Percentiles rank a stretch among this genome's conserved stretches.
These are phyloP conservation scores for Argentina anserina DNA, from an alignment of 306 rosid species.

Conservation along the genomic window DNA sequence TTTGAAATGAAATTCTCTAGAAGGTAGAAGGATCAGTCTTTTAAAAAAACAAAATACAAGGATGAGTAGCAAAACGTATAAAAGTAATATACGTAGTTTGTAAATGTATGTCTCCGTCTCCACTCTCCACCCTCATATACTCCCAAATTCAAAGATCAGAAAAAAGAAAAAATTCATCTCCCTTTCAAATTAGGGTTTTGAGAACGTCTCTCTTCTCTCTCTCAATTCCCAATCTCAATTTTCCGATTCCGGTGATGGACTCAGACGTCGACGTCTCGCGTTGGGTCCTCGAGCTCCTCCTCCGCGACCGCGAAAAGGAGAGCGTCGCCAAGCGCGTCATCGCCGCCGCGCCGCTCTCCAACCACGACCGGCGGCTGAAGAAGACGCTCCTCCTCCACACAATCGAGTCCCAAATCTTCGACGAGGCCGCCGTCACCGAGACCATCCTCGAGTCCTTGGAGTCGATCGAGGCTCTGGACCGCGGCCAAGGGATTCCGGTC, in stretches of 20 bases:
- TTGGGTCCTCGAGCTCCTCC: slow-evolving; percentile 60
- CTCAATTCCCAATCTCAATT: background rate
- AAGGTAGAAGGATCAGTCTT: too few species aligned
- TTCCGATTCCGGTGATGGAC: background rate
- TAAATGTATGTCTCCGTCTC: too few species aligned
- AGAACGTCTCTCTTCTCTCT: too few species aligned
- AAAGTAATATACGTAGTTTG: too few species aligned
- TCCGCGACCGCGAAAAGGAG: slow-evolving; percentile 47
- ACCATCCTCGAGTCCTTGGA: slow-evolving; percentile 45
- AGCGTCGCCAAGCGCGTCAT: slow-evolving; percentile 30
- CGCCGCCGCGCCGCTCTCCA: slow-evolving; percentile 35
- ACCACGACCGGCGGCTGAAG: slow-evolving; percentile 46
- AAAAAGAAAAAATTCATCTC: too few species aligned
- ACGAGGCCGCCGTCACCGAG: slow-evolving; percentile 42
- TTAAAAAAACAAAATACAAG: too few species aligned
- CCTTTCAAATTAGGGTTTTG: too few species aligned
- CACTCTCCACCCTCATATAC: too few species aligned
- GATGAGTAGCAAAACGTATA: too few species aligned
- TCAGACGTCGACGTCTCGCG: slow-evolving; percentile 43
- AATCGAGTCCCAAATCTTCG: slow-evolving; percentile 35
- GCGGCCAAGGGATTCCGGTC: slow-evolving; percentile 14
- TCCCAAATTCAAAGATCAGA: too few species aligned
- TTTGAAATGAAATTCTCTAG: too few species aligned
- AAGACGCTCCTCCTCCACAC: slow-evolving; percentile 58
- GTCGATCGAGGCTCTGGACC: slow-evolving; percentile 41